Percentiles rank a stretch among this genome's conserved stretches.
phyloP scores from a whole-genome alignment of 202 grass and related monocot species.

The Zizania palustris region DNA sequence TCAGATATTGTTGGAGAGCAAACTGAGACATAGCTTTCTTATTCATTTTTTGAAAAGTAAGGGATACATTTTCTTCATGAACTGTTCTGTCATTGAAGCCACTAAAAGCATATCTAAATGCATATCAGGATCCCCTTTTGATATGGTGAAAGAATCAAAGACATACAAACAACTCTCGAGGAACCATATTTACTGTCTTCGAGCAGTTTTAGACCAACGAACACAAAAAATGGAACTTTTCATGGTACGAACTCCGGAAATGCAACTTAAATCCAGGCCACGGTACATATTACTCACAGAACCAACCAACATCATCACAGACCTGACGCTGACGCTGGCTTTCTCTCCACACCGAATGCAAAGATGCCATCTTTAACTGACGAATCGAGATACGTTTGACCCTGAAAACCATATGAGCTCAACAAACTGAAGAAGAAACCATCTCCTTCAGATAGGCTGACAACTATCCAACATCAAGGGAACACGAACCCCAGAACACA shows the following conservation, averaged over 20 bases:
- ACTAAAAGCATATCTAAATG: conserved; percentile 24
- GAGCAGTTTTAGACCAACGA: conserved; percentile 16
- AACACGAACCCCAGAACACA: conserved; percentile 12
- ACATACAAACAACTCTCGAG: neutral
- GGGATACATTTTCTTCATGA: conserved; percentile 16
- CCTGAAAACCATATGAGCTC: neutral
- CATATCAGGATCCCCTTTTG: conserved; percentile 5
- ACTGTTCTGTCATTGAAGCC: conserved; percentile 5
- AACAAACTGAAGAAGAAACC: neutral
- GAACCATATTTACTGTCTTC: neutral
- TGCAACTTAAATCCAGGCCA: neutral
- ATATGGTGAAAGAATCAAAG: conserved; percentile 16
- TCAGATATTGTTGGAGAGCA: conserved; percentile 38
- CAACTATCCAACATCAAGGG: neutral
- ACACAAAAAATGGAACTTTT: neutral
- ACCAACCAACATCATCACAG: conserved; percentile 14
- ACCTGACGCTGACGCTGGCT: neutral
- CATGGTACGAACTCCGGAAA: neutral
- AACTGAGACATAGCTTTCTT: conserved; percentile 8
- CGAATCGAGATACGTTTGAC: conserved; percentile 2
- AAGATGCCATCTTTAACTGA: conserved; percentile 9
- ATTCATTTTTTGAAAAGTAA: neutral
- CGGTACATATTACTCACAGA: neutral
- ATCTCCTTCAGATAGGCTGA: neutral
- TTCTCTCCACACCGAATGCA: conserved; percentile 13